Evolutionary conservation across 2,329 filamentous ascomycete species (phyloP).

Genomic region (Stemphylium vesicarium): DNA sequence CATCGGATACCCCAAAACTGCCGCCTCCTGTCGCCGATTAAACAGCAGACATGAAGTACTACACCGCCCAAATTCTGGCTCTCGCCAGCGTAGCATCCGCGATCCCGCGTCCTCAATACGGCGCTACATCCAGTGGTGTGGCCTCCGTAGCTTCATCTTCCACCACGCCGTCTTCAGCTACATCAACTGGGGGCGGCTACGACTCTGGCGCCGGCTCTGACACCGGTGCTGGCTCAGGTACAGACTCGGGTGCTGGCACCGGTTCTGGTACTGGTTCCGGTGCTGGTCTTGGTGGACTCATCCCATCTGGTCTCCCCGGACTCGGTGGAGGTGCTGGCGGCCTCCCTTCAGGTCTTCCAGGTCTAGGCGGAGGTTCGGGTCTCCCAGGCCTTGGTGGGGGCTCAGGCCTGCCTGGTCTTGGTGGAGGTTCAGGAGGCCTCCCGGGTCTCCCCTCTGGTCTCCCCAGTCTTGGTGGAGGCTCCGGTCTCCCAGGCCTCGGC

Average conservation of each 20-base stretch:
- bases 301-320: neutral
- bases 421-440: no score
- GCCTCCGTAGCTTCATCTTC: slow-evolving; percentile 13
- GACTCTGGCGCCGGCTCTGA: slow-evolving; percentile 3
- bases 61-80: slow-evolving; percentile 21
- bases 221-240: neutral
- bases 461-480: neutral
- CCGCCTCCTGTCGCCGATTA: neutral
- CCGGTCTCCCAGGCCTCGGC: neutral
- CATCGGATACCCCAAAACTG: neutral
- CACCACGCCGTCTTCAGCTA: slow-evolving; percentile 21
- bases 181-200: slow-evolving; percentile 12
- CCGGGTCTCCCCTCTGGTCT: no score
- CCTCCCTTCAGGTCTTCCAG: neutral
- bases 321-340: neutral
- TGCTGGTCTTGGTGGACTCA: neutral
- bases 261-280: neutral
- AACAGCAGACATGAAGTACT: slow-evolving; percentile 34
- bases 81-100: slow-evolving; percentile 32
- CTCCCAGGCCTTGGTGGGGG: neutral
- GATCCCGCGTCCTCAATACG: slow-evolving; percentile 24
- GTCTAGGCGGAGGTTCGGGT: neutral
- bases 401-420: neutral
- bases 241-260: no score
- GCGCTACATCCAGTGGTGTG: no score